Base-by-base conservation (phyloP, 2,329 filamentous ascomycete genomes). In the Nigrospora sphaerica region DNA sequence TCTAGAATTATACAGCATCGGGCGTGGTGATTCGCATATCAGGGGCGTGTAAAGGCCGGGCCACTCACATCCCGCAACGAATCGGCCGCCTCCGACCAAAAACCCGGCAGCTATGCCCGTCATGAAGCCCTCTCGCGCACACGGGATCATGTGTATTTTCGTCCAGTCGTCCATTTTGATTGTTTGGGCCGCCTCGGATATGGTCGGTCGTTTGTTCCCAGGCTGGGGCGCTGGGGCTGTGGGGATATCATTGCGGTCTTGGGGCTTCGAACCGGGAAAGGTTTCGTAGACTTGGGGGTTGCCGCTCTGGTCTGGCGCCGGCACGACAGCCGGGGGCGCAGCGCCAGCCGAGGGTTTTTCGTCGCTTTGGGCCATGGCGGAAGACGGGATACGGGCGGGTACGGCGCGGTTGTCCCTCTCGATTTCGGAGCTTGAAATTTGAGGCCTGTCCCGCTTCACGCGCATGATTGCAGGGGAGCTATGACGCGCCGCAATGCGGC, bases 101-200 rank as follows among this genome's bases (percentile, higher is more conserved):
- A 89, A 86, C 4, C 88, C 93, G 3, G 80, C 77, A 1, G 81
- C 86, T 57, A 98, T 95, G 19, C 90, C 93, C 2, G 86, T 82
- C 55, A 97, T 70, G 45, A 95, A 73, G 2, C 88, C 85, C 61
- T 95, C 85, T 50, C 91, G 77, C 17, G 88, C 86, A 65, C 93
- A 97, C 0, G 92, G 92, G 47, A 82, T 78, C 64, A 86, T 85
- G 63, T 91, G 84, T 45, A 95, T 72, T 39, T 81, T 79, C 39
- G 80, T 65, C 52, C 91, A 86, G 58, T 92, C 88, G 35, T 83
- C 73, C 35, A 74, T 61, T 50, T 81, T 81, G 50, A 92, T 82
- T 41, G 75, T 79, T 51, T 80, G 77, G 42, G 91, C 71, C 1
- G 80, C 86, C 37, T 88, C 82, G 34, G 66, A 63, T n/a, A 83